Percentiles rank a stretch among this genome's conserved stretches.
Conservation (phyloP, 768 basidiomycete species). For the Lactifluus pinguis region DNA sequence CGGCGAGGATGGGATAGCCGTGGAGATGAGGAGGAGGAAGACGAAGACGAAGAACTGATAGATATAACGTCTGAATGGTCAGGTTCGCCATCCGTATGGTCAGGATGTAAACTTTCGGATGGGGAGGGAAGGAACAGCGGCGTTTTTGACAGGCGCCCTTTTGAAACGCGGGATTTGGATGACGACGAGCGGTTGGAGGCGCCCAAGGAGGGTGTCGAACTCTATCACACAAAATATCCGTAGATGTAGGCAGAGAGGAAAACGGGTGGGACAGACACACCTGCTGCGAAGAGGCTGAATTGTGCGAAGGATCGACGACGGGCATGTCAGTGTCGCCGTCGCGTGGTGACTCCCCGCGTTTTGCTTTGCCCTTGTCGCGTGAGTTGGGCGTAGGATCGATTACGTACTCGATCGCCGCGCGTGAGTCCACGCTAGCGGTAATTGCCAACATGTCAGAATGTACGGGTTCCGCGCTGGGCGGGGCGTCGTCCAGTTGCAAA, state of each 20-base stretch:
- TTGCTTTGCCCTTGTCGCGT: neutral
- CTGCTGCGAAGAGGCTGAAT: neutral
- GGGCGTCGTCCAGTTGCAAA: neutral
- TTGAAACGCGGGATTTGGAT: neutral
- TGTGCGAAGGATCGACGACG: neutral
- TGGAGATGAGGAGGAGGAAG: neutral
- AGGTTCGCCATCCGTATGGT: neutral
- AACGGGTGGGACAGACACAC: neutral
- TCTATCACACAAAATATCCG: neutral
- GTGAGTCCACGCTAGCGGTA: neutral
- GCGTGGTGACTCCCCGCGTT: neutral
- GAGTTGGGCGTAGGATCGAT: neutral
- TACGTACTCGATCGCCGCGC: neutral
- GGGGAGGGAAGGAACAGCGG: conserved; percentile 10
- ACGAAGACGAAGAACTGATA: neutral
- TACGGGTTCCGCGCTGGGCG: neutral
- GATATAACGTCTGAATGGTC: conserved; percentile 1
- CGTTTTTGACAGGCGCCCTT: neutral
- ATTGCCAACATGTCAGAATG: neutral
- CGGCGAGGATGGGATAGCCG: neutral
- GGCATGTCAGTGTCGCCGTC: neutral
- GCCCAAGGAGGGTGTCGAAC: neutral
- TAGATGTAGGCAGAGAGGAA: neutral
- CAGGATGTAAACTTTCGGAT: neutral
- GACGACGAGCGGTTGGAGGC: neutral